A percentile compares a stretch with the other conserved stretches of the same genome.
phyloP scores from a whole-genome alignment of 2,329 filamentous ascomycete species.

The Bipolaris gigantea region DNA sequence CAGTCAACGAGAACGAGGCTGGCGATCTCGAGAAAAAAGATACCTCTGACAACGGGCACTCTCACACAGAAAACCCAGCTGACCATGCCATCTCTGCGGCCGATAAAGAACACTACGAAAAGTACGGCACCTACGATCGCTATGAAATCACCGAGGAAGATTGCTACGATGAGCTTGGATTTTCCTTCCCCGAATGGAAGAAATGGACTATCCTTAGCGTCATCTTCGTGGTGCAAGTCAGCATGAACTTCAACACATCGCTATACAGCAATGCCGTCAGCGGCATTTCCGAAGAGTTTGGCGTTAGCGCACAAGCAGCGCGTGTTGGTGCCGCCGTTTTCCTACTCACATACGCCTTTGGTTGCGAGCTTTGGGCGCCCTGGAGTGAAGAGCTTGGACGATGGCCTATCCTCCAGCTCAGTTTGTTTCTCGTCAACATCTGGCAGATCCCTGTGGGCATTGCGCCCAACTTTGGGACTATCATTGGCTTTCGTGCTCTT shows the following conservation, averaged over 20 bases:
- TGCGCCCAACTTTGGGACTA: constrained; percentile 70
- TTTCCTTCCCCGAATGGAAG: constrained; percentile 52
- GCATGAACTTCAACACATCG: constrained; percentile 62
- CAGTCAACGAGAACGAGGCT: constrained; percentile 17
- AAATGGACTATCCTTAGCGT: constrained; percentile 58
- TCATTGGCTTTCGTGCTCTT: constrained; percentile 63
- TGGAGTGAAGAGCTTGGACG: constrained; percentile 84
- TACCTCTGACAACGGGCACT: constrained; percentile 21
- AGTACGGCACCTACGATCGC: constrained; percentile 48
- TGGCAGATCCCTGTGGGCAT: constrained; percentile 68
- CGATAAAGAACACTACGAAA: constrained; percentile 36
- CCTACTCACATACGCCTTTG: constrained; percentile 78
- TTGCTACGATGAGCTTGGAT: constrained; percentile 55
- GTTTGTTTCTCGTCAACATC: constrained; percentile 74
- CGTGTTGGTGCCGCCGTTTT: constrained; percentile 77
- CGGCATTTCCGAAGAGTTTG: constrained; percentile 63
- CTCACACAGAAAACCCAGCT: constrained; percentile 22
- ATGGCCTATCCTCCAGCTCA: constrained; percentile 72
- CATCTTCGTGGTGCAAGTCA: constrained; percentile 58
- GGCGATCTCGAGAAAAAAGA: constrained; percentile 29
- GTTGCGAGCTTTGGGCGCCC: constrained; percentile 85
- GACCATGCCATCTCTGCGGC: constrained; percentile 18
- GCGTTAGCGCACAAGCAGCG: constrained; percentile 68
- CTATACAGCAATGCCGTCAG: constrained; percentile 57
- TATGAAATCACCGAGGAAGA: constrained; percentile 54